Evolutionary conservation across 108 stramenopile species (phyloP).

Genomic region (Epipyxis sp.): DNA sequence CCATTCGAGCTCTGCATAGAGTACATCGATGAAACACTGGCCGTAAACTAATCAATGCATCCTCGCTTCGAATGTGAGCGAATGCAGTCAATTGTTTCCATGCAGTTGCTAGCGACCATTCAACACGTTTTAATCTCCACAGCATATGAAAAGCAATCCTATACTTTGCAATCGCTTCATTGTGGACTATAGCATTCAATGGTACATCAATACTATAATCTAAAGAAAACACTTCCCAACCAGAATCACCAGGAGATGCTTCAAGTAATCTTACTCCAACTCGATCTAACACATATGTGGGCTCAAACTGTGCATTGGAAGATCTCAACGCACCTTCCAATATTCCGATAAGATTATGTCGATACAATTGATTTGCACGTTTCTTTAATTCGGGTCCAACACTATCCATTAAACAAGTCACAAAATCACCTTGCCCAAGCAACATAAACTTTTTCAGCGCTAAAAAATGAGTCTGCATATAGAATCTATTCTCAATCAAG

Average conservation of each 20-base stretch:
- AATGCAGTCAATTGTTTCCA: slow-evolving; percentile 87
- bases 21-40: slow-evolving; percentile 77
- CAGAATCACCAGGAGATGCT: slow-evolving; percentile 55
- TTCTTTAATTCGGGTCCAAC: slow-evolving; percentile 51
- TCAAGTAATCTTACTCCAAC: slow-evolving; percentile 66
- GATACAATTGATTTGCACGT: slow-evolving; percentile 64
- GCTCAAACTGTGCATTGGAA: slow-evolving; percentile 76
- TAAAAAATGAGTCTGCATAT: slow-evolving; percentile 74
- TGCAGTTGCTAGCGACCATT: slow-evolving; percentile 81
- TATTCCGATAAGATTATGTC: slow-evolving; percentile 67
- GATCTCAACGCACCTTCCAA: slow-evolving; percentile 76
- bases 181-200: slow-evolving; percentile 73
- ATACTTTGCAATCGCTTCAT: slow-evolving; percentile 66
- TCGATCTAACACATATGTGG: slow-evolving; percentile 68
- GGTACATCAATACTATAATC: slow-evolving; percentile 84
- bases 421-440: slow-evolving; percentile 93
- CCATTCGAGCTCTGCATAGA: slow-evolving; percentile 84
- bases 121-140: slow-evolving; percentile 82
- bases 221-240: slow-evolving; percentile 84
- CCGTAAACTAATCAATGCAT: slow-evolving; percentile 46
- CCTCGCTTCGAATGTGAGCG: slow-evolving; percentile 66
- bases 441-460: slow-evolving; percentile 89
- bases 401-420: slow-evolving; percentile 73
- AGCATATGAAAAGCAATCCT: slow-evolving; percentile 77
- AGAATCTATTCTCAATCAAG: slow-evolving; percentile 65